phyloP scores from a whole-genome alignment of 441 rosid species.

The Geranium incanum region DNA sequence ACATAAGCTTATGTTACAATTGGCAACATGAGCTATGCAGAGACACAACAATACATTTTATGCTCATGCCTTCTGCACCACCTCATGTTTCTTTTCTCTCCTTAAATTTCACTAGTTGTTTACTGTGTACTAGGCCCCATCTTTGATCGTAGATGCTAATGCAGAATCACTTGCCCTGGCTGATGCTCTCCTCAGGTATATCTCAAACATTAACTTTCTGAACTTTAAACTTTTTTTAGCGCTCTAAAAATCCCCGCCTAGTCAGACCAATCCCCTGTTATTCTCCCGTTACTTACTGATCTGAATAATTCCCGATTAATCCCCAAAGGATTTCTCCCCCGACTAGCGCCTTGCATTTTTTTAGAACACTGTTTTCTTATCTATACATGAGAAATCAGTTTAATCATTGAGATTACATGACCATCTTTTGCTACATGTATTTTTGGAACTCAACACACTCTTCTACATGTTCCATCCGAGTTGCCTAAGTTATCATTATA shows the following conservation, averaged over 20 bases:
- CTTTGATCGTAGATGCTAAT: conserved; percentile 80
- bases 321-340: too few species aligned
- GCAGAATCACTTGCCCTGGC: conserved; percentile 69
- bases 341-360: too few species aligned
- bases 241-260: too few species aligned
- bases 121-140: conserved; percentile 58
- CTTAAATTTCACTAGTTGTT: conserved; percentile 18
- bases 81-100: conserved; percentile 8
- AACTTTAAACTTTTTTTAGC: conserved; percentile 1
- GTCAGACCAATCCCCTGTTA: too few species aligned
- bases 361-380: too few species aligned
- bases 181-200: conserved; percentile 74
- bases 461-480: too few species aligned
- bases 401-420: too few species aligned
- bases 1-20: background rate
- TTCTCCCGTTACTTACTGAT: too few species aligned
- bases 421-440: too few species aligned
- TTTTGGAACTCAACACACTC: too few species aligned
- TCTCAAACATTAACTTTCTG: conserved; percentile 16
- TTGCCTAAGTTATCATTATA: background rate
- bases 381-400: too few species aligned
- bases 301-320: too few species aligned
- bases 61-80: conserved; percentile 20
- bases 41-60: conserved; percentile 13
- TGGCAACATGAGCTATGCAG: background rate